These are phyloP conservation scores for Trichoderma asperellum DNA, from an alignment of 2,329 filamentous ascomycete genomes.

Conservation along the genomic window DNA sequence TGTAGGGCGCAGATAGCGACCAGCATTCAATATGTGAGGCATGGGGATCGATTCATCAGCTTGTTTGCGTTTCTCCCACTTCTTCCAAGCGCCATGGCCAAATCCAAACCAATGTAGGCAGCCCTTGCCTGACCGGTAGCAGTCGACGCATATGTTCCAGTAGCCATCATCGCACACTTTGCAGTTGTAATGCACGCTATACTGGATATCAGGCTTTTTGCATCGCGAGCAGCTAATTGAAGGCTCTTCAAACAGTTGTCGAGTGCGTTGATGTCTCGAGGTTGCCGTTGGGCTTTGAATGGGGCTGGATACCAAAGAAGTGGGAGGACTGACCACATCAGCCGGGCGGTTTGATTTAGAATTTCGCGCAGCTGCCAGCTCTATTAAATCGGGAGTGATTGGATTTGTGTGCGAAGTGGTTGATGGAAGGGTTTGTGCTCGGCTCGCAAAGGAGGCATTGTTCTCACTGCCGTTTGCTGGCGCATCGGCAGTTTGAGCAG, in stretches of 20 bases:
- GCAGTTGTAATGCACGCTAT: constrained; percentile 86
- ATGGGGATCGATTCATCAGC: constrained; percentile 47
- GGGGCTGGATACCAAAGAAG: constrained; percentile 38
- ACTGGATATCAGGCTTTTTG: constrained; percentile 72
- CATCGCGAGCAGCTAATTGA: constrained; percentile 75
- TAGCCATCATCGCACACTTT: constrained; percentile 67
- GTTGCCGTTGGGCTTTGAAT: constrained; percentile 39
- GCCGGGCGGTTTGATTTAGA: constrained; percentile 43
- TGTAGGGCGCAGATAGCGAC: constrained; percentile 59
- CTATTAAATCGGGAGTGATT: constrained; percentile 26
- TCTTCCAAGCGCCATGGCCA: constrained; percentile 69
- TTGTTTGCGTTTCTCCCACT: constrained; percentile 62
- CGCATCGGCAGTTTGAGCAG: constrained; percentile 35
- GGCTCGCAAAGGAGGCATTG: constrained; percentile 46
- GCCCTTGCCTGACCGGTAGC: constrained; percentile 76
- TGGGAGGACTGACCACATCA: constrained; percentile 43
- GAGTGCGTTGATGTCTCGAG: constrained; percentile 45
- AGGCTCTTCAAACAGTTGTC: constrained; percentile 68
- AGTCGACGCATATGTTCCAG: constrained; percentile 80
- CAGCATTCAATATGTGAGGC: constrained; percentile 63
- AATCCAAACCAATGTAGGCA: constrained; percentile 91
- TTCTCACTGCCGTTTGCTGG: constrained; percentile 30
- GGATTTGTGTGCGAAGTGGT: neutral
- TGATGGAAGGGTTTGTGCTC: constrained; percentile 38
- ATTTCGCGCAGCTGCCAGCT: constrained; percentile 32